Conservation (phyloP, 2,329 filamentous ascomycete genomes). For the Myriangium duriaei region DNA sequence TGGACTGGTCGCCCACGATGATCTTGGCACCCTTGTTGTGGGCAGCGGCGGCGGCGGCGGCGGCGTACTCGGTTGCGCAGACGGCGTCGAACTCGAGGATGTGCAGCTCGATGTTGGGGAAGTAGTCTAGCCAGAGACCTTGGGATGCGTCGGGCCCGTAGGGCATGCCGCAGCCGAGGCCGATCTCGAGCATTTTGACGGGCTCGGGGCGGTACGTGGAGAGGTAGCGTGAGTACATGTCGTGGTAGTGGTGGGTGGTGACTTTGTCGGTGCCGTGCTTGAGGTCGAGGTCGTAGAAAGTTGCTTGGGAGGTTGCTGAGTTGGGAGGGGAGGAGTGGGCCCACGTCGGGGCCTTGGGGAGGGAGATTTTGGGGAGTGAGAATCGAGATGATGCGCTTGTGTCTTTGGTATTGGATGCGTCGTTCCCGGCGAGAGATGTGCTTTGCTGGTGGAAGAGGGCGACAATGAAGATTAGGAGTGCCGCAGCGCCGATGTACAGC, state of each 20-base stretch:
- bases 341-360: slow-evolving; percentile 8
- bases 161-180: slow-evolving; percentile 29
- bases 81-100: slow-evolving; percentile 29
- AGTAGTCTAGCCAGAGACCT: slow-evolving; percentile 30
- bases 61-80: slow-evolving; percentile 27
- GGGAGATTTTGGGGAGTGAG: background rate
- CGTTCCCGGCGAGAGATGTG: background rate
- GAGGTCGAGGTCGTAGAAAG: slow-evolving; percentile 25
- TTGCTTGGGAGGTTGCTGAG: slow-evolving; percentile 6
- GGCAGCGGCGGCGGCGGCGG: slow-evolving; percentile 22
- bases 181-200: slow-evolving; percentile 32
- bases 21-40: slow-evolving; percentile 24
- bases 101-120: slow-evolving; percentile 29
- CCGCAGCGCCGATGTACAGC: slow-evolving; percentile 5
- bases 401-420: background rate
- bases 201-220: slow-evolving; percentile 20
- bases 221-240: slow-evolving; percentile 32
- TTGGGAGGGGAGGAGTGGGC: slow-evolving; percentile 1
- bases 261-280: slow-evolving; percentile 31
- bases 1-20: slow-evolving; percentile 30
- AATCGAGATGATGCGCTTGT: too few relatives aligned
- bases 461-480: slow-evolving; percentile 3
- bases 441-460: slow-evolving; percentile 5
- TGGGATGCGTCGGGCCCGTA: slow-evolving; percentile 30
- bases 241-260: slow-evolving; percentile 27